A percentile compares a stretch with the other conserved stretches of the same genome.
These are phyloP conservation scores for Sisymbrium altissimum DNA, from an alignment of 345 rosid species.

Conservation along the genomic window DNA sequence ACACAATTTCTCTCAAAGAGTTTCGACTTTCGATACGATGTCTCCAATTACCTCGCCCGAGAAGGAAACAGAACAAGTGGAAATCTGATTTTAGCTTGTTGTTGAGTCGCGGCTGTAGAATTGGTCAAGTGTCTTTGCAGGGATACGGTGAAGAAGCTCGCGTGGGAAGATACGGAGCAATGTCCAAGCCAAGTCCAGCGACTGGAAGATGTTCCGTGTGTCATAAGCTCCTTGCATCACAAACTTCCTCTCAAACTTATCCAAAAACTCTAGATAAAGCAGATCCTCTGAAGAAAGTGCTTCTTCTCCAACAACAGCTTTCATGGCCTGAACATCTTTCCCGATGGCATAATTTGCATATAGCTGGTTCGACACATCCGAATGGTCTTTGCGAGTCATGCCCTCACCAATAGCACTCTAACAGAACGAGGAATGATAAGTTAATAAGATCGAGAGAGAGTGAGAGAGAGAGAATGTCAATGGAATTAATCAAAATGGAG, in stretches of 20 bases:
- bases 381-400: constrained; percentile 90
- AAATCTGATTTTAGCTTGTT: constrained; percentile 6
- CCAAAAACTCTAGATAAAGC: constrained; percentile 92
- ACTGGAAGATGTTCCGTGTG: constrained; percentile 91
- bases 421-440: background rate
- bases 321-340: constrained; percentile 98
- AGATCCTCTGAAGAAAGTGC: constrained; percentile 98
- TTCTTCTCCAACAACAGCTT: constrained; percentile 99
- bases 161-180: constrained; percentile 98
- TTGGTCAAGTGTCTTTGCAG: constrained; percentile 87
- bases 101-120: constrained; percentile 77
- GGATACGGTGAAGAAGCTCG: constrained; percentile 96
- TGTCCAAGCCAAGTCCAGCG: constrained; percentile 95
- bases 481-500: background rate
- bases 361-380: constrained; percentile 96
- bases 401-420: constrained; percentile 99
- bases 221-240: constrained; percentile 96
- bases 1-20: background rate
- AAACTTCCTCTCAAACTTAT: constrained; percentile 94
- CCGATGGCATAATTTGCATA: constrained; percentile 99
- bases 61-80: background rate
- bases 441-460: background rate
- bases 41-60: background rate
- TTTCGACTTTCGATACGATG: background rate
- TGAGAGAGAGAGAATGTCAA: background rate